Base-by-base conservation (phyloP, 257 asterid species). In the Coffea eugenioides region DNA sequence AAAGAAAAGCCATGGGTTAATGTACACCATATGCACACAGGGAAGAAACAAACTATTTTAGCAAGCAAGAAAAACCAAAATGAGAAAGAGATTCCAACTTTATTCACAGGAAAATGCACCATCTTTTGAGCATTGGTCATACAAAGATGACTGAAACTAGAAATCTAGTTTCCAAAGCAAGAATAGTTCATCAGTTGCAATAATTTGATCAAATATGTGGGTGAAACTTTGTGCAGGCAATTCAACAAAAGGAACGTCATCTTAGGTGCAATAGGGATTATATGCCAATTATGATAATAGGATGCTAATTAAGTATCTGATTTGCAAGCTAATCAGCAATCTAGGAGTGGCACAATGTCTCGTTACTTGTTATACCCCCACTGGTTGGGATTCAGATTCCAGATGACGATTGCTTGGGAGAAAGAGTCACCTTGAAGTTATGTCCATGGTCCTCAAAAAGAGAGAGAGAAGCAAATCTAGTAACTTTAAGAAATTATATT, bases 1-100 rank as follows among this genome's bases (percentile, higher is more conserved):
- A 81, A 81, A 71, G 4, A 68, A 15, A 43, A 61, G 41, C 34
- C 34, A 31, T 62, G 49, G 52, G 49, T 21, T 64, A 67, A 79
- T 54, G 45, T 49, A 12, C 25, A 68, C 43, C 74, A 68, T 34
- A 21, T 34, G 8, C 45, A 66, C 43, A 67, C 25, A 18, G 11
- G 16, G 39, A 6, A 54, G 43, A 49, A 25, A 23, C 57, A 78
- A 52, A 51, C 21, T 5, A 62, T 12, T 14, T 11, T 31, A 0
- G 34, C 46, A 25, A 21, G 11, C 18, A n/a, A 23, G 51, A 43
- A 46, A 45, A 57, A 57, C 34, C n/a, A 48, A 43, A 49, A n/a
- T 13, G 62, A 46, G 25, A 31, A 23, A 31, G 69, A 41, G 5
- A 56, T 13, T 36, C 39, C 46, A 7, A 64, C 69, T 64, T 75